These are phyloP conservation scores for Lachancea nothofagi DNA, from an alignment of 805 yeast species.

Conservation along the genomic window DNA sequence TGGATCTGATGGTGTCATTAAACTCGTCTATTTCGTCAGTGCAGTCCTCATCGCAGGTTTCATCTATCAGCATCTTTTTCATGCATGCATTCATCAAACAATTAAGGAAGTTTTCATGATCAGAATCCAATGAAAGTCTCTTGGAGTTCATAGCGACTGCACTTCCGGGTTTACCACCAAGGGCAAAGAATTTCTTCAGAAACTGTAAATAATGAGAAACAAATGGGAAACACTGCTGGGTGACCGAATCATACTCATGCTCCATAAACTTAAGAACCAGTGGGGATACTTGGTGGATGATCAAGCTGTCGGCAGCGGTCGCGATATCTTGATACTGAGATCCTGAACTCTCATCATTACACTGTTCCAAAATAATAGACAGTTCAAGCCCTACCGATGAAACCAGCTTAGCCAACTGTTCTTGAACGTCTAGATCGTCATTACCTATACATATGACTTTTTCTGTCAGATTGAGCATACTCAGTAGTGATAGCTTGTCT, in stretches of 20 bases:
- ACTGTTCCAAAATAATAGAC: conserved; percentile 57
- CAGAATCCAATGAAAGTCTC: conserved; percentile 31
- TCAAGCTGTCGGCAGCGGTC: conserved; percentile 41
- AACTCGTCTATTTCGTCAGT: conserved; percentile 76
- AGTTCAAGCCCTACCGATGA: conserved; percentile 74
- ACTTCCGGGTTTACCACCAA: conserved; percentile 37
- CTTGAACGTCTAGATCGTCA: conserved; percentile 61
- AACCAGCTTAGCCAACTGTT: conserved; percentile 66
- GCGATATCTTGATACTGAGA: conserved; percentile 33
- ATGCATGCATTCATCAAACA: conserved; percentile 65
- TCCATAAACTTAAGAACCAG: conserved; percentile 61
- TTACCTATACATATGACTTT: conserved; percentile 34
- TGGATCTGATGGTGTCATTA: conserved; percentile 61
- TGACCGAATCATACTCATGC: conserved; percentile 85
- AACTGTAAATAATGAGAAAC: conserved; percentile 67
- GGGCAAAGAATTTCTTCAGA: conserved; percentile 49
- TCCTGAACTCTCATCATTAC: conserved; percentile 34
- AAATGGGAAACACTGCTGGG: conserved; percentile 76
- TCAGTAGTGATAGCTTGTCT: conserved; percentile 57
- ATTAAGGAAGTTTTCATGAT: conserved; percentile 49
- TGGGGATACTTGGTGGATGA: conserved; percentile 61
- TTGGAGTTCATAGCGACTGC: conserved; percentile 35
- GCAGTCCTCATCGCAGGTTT: conserved; percentile 65
- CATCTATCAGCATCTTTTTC: conserved; percentile 73
- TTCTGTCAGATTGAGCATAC: conserved; percentile 60